Conservation (phyloP, 2,329 filamentous ascomycete species). For the Lasiodiplodia citricola region DNA sequence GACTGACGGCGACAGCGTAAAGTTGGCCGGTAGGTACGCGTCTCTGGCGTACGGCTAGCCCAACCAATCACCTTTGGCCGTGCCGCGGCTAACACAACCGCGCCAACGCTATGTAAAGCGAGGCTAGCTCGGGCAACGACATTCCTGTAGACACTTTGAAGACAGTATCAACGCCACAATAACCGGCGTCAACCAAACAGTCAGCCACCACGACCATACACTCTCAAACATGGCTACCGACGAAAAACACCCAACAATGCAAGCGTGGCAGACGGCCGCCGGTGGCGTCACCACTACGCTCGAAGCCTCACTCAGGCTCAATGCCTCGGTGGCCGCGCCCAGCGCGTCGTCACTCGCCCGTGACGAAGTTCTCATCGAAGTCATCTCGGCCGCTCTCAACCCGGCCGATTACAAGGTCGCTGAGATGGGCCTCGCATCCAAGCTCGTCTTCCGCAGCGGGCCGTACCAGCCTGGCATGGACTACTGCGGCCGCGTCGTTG, state of each 20-base stretch:
- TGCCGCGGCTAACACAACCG: no score
- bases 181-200: no score
- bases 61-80: no score
- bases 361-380: slow-evolving; percentile 60
- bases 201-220: background rate
- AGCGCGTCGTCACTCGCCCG: slow-evolving; percentile 38
- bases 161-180: background rate
- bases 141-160: background rate
- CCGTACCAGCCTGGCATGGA: slow-evolving; percentile 58
- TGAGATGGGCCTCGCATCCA: slow-evolving; percentile 55
- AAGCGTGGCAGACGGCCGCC: slow-evolving; percentile 62
- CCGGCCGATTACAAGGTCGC: slow-evolving; percentile 69
- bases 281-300: slow-evolving; percentile 50
- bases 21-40: no score
- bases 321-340: slow-evolving; percentile 50
- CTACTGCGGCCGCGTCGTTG: slow-evolving; percentile 55
- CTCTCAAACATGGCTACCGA: background rate
- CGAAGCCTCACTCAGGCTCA: slow-evolving; percentile 60
- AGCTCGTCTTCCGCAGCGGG: slow-evolving; percentile 37
- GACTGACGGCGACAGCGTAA: no score
- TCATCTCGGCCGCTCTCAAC: slow-evolving; percentile 62
- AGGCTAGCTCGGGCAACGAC: no score
- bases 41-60: no score
- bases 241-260: slow-evolving; percentile 51
- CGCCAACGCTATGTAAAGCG: no score